These are phyloP conservation scores for Taphrina deformans DNA, from an alignment of 1,139 yeast species.

Conservation along the genomic window DNA sequence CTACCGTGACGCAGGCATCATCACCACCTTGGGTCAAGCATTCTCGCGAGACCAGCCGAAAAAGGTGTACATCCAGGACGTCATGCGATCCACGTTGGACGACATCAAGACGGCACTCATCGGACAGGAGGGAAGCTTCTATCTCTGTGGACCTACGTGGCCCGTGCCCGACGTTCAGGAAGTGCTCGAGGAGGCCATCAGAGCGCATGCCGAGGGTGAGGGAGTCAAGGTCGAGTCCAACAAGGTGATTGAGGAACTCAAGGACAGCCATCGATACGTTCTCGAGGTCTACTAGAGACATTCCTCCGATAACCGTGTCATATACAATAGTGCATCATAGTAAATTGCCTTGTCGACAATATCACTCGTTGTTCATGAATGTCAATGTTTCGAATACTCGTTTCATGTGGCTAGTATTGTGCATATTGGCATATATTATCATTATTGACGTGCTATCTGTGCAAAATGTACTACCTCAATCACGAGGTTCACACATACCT, in stretches of 20 bases:
- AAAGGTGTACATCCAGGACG: slow-evolving; percentile 93
- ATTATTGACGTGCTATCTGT: background rate
- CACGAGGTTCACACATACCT: background rate
- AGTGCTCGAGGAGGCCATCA: slow-evolving; percentile 78
- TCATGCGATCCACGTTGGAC: slow-evolving; percentile 73
- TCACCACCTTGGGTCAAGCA: slow-evolving; percentile 97
- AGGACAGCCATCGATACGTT: slow-evolving; percentile 88
- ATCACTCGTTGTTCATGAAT: too few relatives aligned
- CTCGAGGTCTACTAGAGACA: slow-evolving; percentile 77
- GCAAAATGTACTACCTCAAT: background rate
- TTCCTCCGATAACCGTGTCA: too few relatives aligned
- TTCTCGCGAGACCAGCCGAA: slow-evolving; percentile 96
- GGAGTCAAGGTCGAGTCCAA: slow-evolving; percentile 72
- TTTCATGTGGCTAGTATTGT: too few relatives aligned
- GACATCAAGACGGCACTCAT: slow-evolving; percentile 79
- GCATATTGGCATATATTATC: too few relatives aligned
- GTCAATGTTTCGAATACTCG: too few relatives aligned
- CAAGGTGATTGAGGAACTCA: slow-evolving; percentile 84
- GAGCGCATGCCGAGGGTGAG: slow-evolving; percentile 64
- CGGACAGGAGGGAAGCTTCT: slow-evolving; percentile 79
- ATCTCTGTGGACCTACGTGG: slow-evolving; percentile 99
- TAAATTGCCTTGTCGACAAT: too few relatives aligned
- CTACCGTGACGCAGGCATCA: slow-evolving; percentile 82
- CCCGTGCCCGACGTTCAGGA: slow-evolving; percentile 97
- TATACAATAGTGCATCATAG: too few relatives aligned